Conservation (phyloP, 306 rosid genomes). For the Morella rubra region DNA sequence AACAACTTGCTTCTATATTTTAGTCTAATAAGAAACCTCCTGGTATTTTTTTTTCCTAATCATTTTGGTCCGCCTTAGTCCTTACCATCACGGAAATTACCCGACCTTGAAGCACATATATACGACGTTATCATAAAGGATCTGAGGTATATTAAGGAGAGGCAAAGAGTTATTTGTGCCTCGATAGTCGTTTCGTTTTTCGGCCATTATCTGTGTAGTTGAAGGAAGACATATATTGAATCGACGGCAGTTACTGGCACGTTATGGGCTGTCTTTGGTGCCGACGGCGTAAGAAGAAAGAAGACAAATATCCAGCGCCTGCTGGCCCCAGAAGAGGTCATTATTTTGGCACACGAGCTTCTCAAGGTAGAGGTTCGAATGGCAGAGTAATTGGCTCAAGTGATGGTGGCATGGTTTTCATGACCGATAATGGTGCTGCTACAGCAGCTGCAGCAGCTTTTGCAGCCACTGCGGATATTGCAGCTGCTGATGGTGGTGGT, state of each 20-base stretch:
- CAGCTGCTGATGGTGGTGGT: not conserved
- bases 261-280: not conserved
- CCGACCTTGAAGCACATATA: not conserved
- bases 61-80: too few relatives aligned
- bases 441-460: not conserved
- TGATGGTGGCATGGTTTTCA: conserved; percentile 3
- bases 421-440: not conserved
- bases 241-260: not conserved
- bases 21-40: too few relatives aligned
- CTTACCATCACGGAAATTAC: not conserved
- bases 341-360: not conserved
- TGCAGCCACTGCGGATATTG: not conserved
- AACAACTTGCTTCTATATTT: too few relatives aligned
- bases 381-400: not conserved
- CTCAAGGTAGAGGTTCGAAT: not conserved
- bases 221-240: not conserved
- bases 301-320: not conserved
- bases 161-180: not conserved
- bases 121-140: not conserved
- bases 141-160: not conserved
- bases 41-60: too few relatives aligned
- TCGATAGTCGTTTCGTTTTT: not conserved
- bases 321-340: not conserved
- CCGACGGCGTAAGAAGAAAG: not conserved
- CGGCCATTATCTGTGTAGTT: not conserved